Percentiles rank a stretch among this genome's conserved stretches.
These are phyloP conservation scores for Alternaria brassicicola DNA, from an alignment of 2,329 filamentous ascomycete genomes.

Conservation along the genomic window DNA sequence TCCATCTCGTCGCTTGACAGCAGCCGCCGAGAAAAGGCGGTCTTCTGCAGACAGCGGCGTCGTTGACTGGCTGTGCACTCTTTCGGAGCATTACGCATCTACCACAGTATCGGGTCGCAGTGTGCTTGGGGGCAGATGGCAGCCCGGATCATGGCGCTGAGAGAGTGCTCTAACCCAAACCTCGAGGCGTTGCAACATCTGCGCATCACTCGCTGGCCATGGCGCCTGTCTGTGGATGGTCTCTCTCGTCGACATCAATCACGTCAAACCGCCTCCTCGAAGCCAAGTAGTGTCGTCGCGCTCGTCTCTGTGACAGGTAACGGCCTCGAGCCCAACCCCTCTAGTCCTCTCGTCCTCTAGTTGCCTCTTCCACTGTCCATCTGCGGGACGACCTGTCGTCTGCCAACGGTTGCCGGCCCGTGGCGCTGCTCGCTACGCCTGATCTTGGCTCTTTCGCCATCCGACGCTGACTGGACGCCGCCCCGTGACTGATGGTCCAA, in stretches of 20 bases:
- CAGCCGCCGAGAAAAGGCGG: slow-evolving; percentile 19
- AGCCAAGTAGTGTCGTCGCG: slow-evolving; percentile 23
- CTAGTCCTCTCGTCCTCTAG: slow-evolving; percentile 18
- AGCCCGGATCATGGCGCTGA: slow-evolving; percentile 42
- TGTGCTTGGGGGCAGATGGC: slow-evolving; percentile 28
- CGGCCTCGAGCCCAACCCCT: slow-evolving; percentile 30
- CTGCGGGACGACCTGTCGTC: slow-evolving; percentile 33
- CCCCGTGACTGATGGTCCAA: slow-evolving; percentile 32
- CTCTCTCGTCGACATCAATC: slow-evolving; percentile 15
- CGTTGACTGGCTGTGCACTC: slow-evolving; percentile 31
- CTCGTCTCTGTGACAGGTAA: slow-evolving; percentile 45
- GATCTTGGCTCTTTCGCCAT: slow-evolving; percentile 26
- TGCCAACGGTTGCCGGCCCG: slow-evolving; percentile 43
- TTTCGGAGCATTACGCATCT: slow-evolving; percentile 47
- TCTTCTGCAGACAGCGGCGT: slow-evolving; percentile 18
- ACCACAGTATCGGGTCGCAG: slow-evolving; percentile 38
- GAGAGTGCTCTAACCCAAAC: slow-evolving; percentile 29
- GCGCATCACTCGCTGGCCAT: slow-evolving; percentile 28
- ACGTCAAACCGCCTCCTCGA: slow-evolving; percentile 17
- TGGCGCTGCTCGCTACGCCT: slow-evolving; percentile 37
- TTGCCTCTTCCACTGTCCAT: slow-evolving; percentile 22
- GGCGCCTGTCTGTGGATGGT: slow-evolving; percentile 26
- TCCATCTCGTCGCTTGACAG: slow-evolving; percentile 11
- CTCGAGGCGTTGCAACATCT: slow-evolving; percentile 36
- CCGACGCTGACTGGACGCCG: slow-evolving; percentile 39